Evolutionary conservation across 495 filamentous ascomycete species (phyloP).

Genomic region (Lasiosphaeriaceae sp.): DNA sequence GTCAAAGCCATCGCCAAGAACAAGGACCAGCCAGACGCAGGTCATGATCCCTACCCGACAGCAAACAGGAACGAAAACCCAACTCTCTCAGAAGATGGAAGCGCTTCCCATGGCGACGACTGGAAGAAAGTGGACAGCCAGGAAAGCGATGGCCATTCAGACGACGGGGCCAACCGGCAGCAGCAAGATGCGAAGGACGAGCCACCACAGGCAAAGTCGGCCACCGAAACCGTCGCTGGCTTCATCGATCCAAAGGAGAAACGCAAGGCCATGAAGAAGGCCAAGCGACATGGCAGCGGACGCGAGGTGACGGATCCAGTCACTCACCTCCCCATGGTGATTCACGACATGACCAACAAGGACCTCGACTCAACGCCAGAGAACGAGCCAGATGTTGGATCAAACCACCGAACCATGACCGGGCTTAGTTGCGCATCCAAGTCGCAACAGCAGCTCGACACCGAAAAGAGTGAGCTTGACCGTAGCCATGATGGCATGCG

Average conservation of each 20-base stretch:
- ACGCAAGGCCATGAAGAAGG: slow-evolving; percentile 54
- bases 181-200: slow-evolving; percentile 10
- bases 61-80: slow-evolving; percentile 29
- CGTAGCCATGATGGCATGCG: slow-evolving; percentile 46
- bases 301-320: slow-evolving; percentile 70
- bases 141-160: slow-evolving; percentile 1
- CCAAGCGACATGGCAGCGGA: slow-evolving; percentile 48
- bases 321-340: slow-evolving; percentile 60
- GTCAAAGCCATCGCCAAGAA: slow-evolving; percentile 42
- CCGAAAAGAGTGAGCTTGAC: slow-evolving; percentile 47
- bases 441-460: slow-evolving; percentile 37
- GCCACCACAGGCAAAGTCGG: slow-evolving; percentile 35
- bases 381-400: slow-evolving; percentile 47
- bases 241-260: slow-evolving; percentile 52
- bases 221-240: slow-evolving; percentile 47
- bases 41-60: slow-evolving; percentile 40
- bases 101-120: slow-evolving; percentile 39
- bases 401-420: slow-evolving; percentile 40
- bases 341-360: slow-evolving; percentile 61
- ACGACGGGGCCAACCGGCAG: slow-evolving; percentile 5
- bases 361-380: slow-evolving; percentile 53
- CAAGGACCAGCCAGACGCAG: slow-evolving; percentile 26
- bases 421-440: slow-evolving; percentile 46
- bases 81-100: slow-evolving; percentile 31
- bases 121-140: slow-evolving; percentile 47